Evolutionary conservation across 768 basidiomycete species (phyloP).

Genomic region (Pisolithus tinctorius): DNA sequence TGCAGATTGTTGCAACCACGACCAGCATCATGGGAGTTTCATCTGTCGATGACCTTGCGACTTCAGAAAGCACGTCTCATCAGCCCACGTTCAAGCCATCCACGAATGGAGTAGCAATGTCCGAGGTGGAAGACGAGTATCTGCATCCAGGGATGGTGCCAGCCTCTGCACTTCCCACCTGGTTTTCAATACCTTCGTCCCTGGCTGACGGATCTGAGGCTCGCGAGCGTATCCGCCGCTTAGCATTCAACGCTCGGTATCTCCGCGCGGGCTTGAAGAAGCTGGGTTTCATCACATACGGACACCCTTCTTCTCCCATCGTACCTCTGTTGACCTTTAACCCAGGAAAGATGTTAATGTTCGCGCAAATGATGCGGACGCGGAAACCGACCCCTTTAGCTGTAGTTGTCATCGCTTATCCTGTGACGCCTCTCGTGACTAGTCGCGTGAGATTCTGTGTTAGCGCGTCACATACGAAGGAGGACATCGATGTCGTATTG

Average conservation of each 20-base stretch:
- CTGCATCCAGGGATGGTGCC: constrained; percentile 67
- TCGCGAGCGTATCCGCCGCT: constrained; percentile 67
- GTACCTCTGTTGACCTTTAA: constrained; percentile 89
- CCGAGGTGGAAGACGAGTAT: constrained; percentile 32
- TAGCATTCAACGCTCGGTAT: constrained; percentile 97
- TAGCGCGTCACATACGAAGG: constrained; percentile 93
- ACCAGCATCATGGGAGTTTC: constrained; percentile 92
- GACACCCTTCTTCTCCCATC: constrained; percentile 85
- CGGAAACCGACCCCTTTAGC: constrained; percentile 68
- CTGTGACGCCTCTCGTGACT: constrained; percentile 84
- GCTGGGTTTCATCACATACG: constrained; percentile 96
- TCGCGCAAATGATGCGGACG: constrained; percentile 80
- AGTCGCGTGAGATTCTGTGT: constrained; percentile 91
- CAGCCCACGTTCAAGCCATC: constrained; percentile 21
- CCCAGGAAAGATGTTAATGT: constrained; percentile 89
- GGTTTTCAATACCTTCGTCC: constrained; percentile 67
- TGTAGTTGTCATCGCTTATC: constrained; percentile 86
- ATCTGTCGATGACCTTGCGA: constrained; percentile 26
- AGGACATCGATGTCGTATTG: constrained; percentile 84
- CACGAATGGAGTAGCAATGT: constrained; percentile 2
- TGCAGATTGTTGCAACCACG: constrained; percentile 89
- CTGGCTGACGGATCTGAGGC: constrained; percentile 86
- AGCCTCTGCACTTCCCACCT: constrained; percentile 56
- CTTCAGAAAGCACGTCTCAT: constrained; percentile 18
- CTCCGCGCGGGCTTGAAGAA: constrained; percentile 79